phyloP scores from a whole-genome alignment of 768 basidiomycete genomes.

The Termitomyces eurrhizus region DNA sequence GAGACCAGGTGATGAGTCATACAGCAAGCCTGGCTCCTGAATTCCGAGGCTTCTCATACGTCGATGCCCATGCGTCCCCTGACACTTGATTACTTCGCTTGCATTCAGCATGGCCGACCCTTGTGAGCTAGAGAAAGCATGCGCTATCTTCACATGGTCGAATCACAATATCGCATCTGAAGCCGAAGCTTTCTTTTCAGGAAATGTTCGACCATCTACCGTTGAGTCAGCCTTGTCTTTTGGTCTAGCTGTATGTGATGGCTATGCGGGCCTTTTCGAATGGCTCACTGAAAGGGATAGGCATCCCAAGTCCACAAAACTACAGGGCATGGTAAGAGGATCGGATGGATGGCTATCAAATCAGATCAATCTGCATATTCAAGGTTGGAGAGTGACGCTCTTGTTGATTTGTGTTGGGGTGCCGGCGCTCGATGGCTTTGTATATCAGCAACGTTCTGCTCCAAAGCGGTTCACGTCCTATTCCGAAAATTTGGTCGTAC shows the following conservation, averaged over 20 bases:
- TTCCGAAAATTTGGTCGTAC: conserved; percentile 36
- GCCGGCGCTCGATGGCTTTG: conserved; percentile 36
- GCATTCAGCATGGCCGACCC: conserved; percentile 37
- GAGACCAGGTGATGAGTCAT: conserved; percentile 6
- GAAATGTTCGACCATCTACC: conserved; percentile 32
- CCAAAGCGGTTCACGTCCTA: conserved; percentile 38
- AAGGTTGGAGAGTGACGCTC: conserved; percentile 38
- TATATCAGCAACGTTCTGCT: conserved; percentile 32
- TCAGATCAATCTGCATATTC: conserved; percentile 29
- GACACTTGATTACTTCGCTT: conserved; percentile 34
- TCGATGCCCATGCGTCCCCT: conserved; percentile 44
- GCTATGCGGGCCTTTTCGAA: conserved; percentile 42
- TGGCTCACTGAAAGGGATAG: conserved; percentile 33
- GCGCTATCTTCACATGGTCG: conserved; percentile 45
- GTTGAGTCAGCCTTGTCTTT: conserved; percentile 35
- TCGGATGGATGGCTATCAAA: conserved; percentile 31
- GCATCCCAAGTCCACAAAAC: conserved; percentile 37
- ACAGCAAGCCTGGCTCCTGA: conserved; percentile 20
- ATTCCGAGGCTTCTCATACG: conserved; percentile 39
- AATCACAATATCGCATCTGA: conserved; percentile 46
- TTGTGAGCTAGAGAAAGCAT: conserved; percentile 42
- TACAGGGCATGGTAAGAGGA: conserved; percentile 44
- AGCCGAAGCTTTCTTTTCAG: conserved; percentile 37
- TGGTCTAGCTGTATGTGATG: conserved; percentile 47
- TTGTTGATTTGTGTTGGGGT: conserved; percentile 48